Evolutionary conservation across 2,329 filamentous ascomycete species (phyloP).

Genomic region (Sarocladium kiliense): DNA sequence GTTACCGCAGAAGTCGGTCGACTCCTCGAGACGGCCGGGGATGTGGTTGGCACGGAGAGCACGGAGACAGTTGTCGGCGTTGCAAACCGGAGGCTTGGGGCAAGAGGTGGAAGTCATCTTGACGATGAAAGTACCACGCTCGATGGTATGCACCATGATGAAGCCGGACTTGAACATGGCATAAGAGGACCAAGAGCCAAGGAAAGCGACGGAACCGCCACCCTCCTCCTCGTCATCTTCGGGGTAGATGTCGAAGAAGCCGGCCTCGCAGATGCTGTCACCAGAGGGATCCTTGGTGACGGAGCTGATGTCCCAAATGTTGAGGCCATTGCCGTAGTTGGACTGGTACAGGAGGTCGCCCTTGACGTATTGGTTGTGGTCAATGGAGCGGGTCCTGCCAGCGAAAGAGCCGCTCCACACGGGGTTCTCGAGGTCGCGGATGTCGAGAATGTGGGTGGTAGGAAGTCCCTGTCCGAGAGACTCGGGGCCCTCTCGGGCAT

Average conservation of each 20-base stretch:
- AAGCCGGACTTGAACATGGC: conserved; percentile 37
- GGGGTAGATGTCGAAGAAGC: conserved; percentile 42
- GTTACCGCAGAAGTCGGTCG: conserved; percentile 16
- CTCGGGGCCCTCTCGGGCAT: conserved; percentile 10
- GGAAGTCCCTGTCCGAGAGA: conserved; percentile 31
- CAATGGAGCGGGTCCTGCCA: conserved; percentile 29
- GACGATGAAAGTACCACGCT: conserved; percentile 34
- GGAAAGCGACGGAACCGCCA: conserved; percentile 29
- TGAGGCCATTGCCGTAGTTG: conserved; percentile 39
- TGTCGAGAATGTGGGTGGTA: conserved; percentile 45
- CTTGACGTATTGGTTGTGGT: conserved; percentile 40
- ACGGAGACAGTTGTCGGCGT: conserved; percentile 19
- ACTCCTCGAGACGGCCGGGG: conserved; percentile 16
- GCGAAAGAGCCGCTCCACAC: conserved; percentile 36
- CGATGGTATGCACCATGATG: conserved; percentile 37
- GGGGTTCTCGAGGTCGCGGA: conserved; percentile 33
- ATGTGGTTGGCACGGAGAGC: conserved; percentile 14
- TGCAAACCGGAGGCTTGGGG: conserved; percentile 16
- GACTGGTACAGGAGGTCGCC: conserved; percentile 37
- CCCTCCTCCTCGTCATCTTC: conserved; percentile 37
- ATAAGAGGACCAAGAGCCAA: conserved; percentile 39
- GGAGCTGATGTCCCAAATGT: conserved; percentile 25
- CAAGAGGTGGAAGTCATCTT: conserved; percentile 17
- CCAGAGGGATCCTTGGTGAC: conserved; percentile 30
- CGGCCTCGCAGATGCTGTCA: conserved; percentile 33